Evolutionary conservation across 1,139 yeast species (phyloP).

Genomic region (Scheffersomyces parashehatae): DNA sequence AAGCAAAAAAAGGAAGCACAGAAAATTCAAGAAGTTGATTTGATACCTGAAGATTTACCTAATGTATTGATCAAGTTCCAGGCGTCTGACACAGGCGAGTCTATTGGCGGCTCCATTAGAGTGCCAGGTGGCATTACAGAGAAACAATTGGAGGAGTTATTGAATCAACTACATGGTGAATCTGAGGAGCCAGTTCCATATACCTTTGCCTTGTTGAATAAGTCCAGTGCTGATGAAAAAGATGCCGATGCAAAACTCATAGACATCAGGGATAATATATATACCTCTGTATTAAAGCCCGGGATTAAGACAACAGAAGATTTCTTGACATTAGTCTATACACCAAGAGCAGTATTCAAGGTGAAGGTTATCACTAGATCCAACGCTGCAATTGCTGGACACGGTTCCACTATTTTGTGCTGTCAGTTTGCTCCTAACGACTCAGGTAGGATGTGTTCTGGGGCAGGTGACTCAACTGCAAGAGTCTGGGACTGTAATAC

Average conservation of each 20-base stretch:
- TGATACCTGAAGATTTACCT: constrained; percentile 78
- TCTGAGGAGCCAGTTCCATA: constrained; percentile 88
- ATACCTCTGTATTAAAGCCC: constrained; percentile 79
- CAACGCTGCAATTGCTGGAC: constrained; percentile 92
- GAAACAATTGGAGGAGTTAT: constrained; percentile 81
- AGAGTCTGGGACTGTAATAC: constrained; percentile 97
- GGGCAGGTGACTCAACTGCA: constrained; percentile 98
- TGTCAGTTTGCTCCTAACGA: constrained; percentile 93
- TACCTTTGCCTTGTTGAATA: constrained; percentile 67
- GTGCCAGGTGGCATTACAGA: constrained; percentile 91
- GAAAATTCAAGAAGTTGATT: constrained; percentile 70
- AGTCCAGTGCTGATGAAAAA: constrained; percentile 33
- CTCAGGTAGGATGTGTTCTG: constrained; percentile 85
- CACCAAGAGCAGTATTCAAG: constrained; percentile 93
- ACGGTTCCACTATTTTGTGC: constrained; percentile 88
- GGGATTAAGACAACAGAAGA: constrained; percentile 91
- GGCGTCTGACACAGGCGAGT: constrained; percentile 93
- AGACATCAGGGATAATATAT: constrained; percentile 77
- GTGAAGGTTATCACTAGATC: constrained; percentile 91
- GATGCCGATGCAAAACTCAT: constrained; percentile 45
- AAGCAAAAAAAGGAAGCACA: constrained; percentile 86
- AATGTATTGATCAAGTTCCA: constrained; percentile 86
- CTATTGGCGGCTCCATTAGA: constrained; percentile 80
- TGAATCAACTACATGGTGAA: constrained; percentile 70
- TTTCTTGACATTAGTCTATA: constrained; percentile 82